Evolutionary conservation across 192 early-diverging fungal genomes (phyloP).

Genomic region (Ambispora gerdemannii): DNA sequence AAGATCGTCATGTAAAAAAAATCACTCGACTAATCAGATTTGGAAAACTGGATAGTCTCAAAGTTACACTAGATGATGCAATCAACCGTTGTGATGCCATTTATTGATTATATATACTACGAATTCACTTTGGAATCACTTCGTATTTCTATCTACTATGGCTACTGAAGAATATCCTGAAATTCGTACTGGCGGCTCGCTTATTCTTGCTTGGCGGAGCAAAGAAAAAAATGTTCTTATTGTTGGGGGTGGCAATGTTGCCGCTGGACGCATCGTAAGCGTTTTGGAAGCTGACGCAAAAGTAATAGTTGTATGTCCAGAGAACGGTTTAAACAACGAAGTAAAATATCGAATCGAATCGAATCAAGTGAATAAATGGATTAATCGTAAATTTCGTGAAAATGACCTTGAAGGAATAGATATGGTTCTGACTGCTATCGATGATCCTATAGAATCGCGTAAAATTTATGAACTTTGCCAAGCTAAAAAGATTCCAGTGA

Average conservation of each 20-base stretch:
- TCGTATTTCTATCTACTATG: not conserved
- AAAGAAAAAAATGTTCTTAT: conserved; percentile 75
- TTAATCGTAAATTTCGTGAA: conserved; percentile 53
- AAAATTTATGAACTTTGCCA: conserved; percentile 66
- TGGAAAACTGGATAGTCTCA: too few relatives aligned
- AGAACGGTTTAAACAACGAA: conserved; percentile 59
- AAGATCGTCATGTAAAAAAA: too few relatives aligned
- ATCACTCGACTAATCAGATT: too few relatives aligned
- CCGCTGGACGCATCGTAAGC: conserved; percentile 77
- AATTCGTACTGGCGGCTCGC: conserved; percentile 66
- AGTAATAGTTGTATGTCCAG: conserved; percentile 74
- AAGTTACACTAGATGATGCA: too few relatives aligned
- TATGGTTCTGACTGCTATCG: conserved; percentile 72
- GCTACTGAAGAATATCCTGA: conserved; percentile 22
- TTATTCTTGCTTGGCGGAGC: conserved; percentile 82
- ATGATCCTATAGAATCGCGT: conserved; percentile 66
- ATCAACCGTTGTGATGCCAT: too few relatives aligned
- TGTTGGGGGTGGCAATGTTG: conserved; percentile 84
- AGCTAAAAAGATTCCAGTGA: conserved; percentile 75
- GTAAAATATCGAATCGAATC: conserved; percentile 57
- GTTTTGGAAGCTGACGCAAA: conserved; percentile 76
- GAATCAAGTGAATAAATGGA: conserved; percentile 51
- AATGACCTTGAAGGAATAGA: conserved; percentile 54
- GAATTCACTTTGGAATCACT: too few relatives aligned
- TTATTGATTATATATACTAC: too few relatives aligned